Percentiles rank a stretch among this genome's conserved stretches.
phyloP scores from a whole-genome alignment of 495 filamentous ascomycete species.

The Staphylotrichum tortipilum region DNA sequence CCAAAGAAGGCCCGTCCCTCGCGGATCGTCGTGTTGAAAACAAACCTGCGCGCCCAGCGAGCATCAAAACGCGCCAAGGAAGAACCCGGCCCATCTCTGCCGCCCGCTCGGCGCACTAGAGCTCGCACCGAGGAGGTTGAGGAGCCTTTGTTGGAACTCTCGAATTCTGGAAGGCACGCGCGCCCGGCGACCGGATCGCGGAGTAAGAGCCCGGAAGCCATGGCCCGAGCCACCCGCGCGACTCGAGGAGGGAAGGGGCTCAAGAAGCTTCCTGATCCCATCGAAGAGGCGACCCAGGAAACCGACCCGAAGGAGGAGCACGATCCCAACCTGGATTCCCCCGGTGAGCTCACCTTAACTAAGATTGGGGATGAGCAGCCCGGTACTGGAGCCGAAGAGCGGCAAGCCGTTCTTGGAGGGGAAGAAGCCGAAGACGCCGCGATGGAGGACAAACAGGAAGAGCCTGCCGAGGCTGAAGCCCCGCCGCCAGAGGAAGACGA shows the following conservation, averaged over 20 bases:
- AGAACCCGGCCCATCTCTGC: slow-evolving; percentile 10
- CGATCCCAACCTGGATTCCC: slow-evolving; percentile 15
- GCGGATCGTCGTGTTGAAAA: slow-evolving; percentile 25
- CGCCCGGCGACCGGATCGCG: slow-evolving; percentile 39
- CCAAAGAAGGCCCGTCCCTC: slow-evolving; percentile 20
- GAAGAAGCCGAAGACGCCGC: slow-evolving; percentile 9
- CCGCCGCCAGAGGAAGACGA: slow-evolving; percentile 43
- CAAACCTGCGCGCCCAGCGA: slow-evolving; percentile 9
- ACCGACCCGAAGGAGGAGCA: slow-evolving; percentile 27
- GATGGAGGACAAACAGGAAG: slow-evolving; percentile 15
- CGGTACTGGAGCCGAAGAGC: slow-evolving; percentile 1
- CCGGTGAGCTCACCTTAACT: slow-evolving; percentile 29
- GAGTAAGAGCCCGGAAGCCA: slow-evolving; percentile 59
- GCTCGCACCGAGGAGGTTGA: slow-evolving; percentile 41
- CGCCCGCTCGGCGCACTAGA: slow-evolving; percentile 34
- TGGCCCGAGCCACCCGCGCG: slow-evolving; percentile 33
- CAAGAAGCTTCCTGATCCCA: slow-evolving; percentile 49
- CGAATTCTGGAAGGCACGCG: slow-evolving; percentile 69
- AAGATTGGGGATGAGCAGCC: slow-evolving; percentile 12
- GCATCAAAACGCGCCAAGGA: slow-evolving; percentile 15
- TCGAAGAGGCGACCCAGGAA: slow-evolving; percentile 52
- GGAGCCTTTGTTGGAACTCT: slow-evolving; percentile 43
- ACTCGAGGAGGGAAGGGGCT: slow-evolving; percentile 56
- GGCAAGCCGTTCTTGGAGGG: background rate
- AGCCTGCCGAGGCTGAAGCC: slow-evolving; percentile 22